Conservation (phyloP, 2,329 filamentous ascomycete genomes). For the Onygena corvina region DNA sequence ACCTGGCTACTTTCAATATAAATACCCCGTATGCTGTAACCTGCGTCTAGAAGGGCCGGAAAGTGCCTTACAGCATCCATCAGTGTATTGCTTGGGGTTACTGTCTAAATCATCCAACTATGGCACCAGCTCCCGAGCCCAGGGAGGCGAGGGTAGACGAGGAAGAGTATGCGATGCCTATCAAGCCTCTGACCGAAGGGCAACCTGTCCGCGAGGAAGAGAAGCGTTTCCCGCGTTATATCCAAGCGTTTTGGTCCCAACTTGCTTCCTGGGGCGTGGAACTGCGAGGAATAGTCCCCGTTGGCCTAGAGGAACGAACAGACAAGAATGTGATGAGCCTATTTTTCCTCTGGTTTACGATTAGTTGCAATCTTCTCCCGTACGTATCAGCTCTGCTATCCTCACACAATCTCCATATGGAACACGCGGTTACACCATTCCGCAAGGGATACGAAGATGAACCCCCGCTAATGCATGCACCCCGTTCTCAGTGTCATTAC, state of each 20-base stretch:
- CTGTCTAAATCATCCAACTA: background rate
- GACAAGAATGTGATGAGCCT: slow-evolving; percentile 44
- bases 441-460: background rate
- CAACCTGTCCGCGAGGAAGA: background rate
- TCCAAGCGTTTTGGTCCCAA: slow-evolving; percentile 13
- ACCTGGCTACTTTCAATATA: background rate
- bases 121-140: background rate
- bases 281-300: slow-evolving; percentile 45
- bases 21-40: background rate
- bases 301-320: slow-evolving; percentile 44
- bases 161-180: background rate
- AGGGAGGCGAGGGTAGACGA: background rate
- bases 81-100: background rate
- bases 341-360: slow-evolving; percentile 45
- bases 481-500: slow-evolving; percentile 13
- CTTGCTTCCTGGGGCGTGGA: slow-evolving; percentile 34
- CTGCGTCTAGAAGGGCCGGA: background rate
- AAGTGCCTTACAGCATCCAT: no score
- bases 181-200: background rate
- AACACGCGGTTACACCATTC: background rate
- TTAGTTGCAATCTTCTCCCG: slow-evolving; percentile 47
- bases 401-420: background rate
- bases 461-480: background rate
- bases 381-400: slow-evolving; percentile 27
- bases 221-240: background rate